Conservation (phyloP, 371 early-diverging fungal genomes). For the Mortierella sp. region DNA sequence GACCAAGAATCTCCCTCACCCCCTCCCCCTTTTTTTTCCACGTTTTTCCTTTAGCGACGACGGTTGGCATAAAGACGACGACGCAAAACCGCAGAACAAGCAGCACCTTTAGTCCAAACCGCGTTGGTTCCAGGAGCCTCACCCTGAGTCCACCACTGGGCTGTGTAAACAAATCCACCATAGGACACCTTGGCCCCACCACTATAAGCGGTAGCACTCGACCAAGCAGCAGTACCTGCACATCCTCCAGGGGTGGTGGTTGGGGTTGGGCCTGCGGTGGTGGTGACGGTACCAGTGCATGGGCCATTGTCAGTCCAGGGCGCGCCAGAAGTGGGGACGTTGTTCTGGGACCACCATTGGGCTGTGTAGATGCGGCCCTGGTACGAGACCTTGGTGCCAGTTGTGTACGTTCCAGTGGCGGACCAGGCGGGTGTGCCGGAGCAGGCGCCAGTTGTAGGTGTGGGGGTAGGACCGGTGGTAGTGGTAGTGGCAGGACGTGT, state of each 20-base stretch:
- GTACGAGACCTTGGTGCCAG: conserved; percentile 62
- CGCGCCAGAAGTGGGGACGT: conserved; percentile 49
- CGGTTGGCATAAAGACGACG: conserved; percentile 34
- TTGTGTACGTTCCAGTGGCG: conserved; percentile 58
- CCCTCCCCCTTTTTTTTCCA: too few species aligned
- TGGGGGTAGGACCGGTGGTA: conserved; percentile 21
- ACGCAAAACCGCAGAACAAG: conserved; percentile 44
- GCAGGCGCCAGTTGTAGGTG: neutral
- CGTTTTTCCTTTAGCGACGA: neutral
- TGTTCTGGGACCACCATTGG: conserved; percentile 61
- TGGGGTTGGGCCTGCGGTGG: conserved; percentile 14
- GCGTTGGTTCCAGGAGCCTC: conserved; percentile 40
- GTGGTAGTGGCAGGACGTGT: conserved; percentile 17
- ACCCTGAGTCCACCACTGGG: conserved; percentile 62
- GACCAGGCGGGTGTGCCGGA: conserved; percentile 55
- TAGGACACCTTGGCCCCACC: conserved; percentile 63
- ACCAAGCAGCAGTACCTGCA: conserved; percentile 44
- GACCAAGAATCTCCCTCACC: too few species aligned
- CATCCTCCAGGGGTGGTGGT: conserved; percentile 25
- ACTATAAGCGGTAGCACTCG: conserved; percentile 58
- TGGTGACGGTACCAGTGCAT: conserved; percentile 15
- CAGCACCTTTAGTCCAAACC: conserved; percentile 51
- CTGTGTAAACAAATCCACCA: conserved; percentile 54
- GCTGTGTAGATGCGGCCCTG: conserved; percentile 59
- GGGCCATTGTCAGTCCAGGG: conserved; percentile 55